phyloP scores from a whole-genome alignment of 768 basidiomycete genomes.

The Phanerochaete carnosa region DNA sequence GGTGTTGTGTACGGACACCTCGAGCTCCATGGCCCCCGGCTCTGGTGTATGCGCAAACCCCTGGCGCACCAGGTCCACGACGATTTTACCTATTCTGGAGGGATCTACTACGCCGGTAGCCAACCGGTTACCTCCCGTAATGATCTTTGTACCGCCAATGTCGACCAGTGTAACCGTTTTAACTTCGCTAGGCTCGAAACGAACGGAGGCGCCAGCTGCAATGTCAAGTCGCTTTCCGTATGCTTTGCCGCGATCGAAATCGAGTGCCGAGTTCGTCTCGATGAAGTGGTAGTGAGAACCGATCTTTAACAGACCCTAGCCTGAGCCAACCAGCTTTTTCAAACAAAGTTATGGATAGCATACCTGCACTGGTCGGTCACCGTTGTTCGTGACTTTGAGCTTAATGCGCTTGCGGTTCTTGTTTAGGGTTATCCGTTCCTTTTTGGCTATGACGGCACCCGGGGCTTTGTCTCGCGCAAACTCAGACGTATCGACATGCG shows the following conservation, averaged over 20 bases:
- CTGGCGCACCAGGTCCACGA: conserved; percentile 45
- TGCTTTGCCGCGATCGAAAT: conserved; percentile 78
- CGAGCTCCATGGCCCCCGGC: conserved; percentile 55
- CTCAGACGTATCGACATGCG: conserved; percentile 42
- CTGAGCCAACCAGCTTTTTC: background rate
- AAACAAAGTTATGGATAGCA: conserved; percentile 11
- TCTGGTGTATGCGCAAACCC: conserved; percentile 74
- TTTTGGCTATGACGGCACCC: conserved; percentile 70
- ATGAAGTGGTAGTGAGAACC: conserved; percentile 95
- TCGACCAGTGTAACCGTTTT: conserved; percentile 82
- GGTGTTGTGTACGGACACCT: conserved; percentile 46
- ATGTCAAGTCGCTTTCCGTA: conserved; percentile 91
- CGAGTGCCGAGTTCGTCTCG: conserved; percentile 79
- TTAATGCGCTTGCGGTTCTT: conserved; percentile 62
- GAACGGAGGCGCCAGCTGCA: conserved; percentile 89
- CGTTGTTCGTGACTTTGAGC: conserved; percentile 82
- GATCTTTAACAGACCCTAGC: conserved; percentile 45
- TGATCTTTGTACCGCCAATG: conserved; percentile 67
- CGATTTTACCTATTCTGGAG: conserved; percentile 41
- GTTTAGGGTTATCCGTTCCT: conserved; percentile 73
- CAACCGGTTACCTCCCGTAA: conserved; percentile 78
- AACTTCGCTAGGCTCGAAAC: conserved; percentile 91
- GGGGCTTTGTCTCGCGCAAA: conserved; percentile 57
- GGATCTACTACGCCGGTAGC: conserved; percentile 52
- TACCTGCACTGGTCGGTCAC: conserved; percentile 92